A percentile compares a stretch with the other conserved stretches of the same genome.
Evolutionary conservation across 352 stramenopile genomes (phyloP).

Genomic region (Phytopythium delawarense): DNA sequence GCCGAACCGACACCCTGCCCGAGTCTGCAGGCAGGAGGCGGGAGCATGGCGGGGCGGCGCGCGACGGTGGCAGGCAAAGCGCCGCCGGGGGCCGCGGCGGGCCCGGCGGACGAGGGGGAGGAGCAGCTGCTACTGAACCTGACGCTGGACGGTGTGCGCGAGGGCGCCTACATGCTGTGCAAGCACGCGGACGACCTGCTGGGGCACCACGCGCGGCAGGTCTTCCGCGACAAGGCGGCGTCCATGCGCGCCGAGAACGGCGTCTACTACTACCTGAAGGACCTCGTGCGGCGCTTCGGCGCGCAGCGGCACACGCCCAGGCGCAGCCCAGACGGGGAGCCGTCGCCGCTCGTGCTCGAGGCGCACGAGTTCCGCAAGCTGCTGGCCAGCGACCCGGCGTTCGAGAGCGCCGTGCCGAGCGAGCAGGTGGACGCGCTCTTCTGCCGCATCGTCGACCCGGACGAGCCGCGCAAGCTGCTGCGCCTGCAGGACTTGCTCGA

Average conservation of each 20-base stretch:
- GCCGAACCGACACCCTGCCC: no score
- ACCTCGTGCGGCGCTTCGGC: conserved; percentile 71
- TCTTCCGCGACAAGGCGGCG: conserved; percentile 80
- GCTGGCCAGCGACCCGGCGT: conserved; percentile 71
- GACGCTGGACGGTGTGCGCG: conserved; percentile 73
- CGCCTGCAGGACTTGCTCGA: conserved; percentile 73
- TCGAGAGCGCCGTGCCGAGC: conserved; percentile 60
- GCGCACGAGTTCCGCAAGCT: conserved; percentile 75
- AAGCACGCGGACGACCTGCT: conserved; percentile 82
- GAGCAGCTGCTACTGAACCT: conserved; percentile 55
- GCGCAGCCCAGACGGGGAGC: conserved; percentile 35
- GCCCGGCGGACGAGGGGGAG: conserved; percentile 27
- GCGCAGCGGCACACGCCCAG: conserved; percentile 34
- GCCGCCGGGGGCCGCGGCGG: no score
- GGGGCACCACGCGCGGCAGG: conserved; percentile 70
- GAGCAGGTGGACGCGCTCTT: conserved; percentile 77
- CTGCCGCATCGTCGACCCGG: conserved; percentile 50
- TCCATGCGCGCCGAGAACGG: conserved; percentile 79
- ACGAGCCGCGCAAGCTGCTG: conserved; percentile 42
- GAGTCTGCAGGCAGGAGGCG: no score
- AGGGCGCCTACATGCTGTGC: conserved; percentile 80
- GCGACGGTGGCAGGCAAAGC: not conserved
- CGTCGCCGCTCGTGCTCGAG: conserved; percentile 49
- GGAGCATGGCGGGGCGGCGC: conserved; percentile 8
- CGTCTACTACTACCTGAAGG: conserved; percentile 85